phyloP scores from a whole-genome alignment of 768 basidiomycete species.

The Podaxis sp. region DNA sequence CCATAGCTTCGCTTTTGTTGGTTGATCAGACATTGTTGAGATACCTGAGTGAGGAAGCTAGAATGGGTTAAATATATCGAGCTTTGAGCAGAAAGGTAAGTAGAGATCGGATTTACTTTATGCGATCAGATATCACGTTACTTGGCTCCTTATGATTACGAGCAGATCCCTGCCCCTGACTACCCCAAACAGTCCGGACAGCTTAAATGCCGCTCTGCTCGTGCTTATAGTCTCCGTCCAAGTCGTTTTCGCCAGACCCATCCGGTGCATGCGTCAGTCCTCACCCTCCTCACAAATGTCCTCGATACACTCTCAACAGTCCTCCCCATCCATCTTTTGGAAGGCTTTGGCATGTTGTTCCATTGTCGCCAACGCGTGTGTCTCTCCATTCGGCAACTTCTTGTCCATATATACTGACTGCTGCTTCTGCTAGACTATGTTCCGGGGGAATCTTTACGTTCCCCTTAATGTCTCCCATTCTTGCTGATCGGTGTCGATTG shows the following conservation, averaged over 20 bases:
- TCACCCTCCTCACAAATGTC: not conserved
- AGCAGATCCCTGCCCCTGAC: not conserved
- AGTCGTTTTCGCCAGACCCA: not conserved
- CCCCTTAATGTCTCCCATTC: constrained; percentile 66
- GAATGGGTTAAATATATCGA: constrained; percentile 8
- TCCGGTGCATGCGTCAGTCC: not conserved
- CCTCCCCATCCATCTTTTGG: constrained; percentile 14
- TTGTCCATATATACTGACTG: not conserved
- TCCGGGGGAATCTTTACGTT: constrained; percentile 83
- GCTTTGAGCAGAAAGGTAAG: not conserved
- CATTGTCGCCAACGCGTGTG: constrained; percentile 65
- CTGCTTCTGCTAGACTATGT: constrained; percentile 49
- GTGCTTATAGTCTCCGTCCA: not conserved
- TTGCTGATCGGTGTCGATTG: constrained; percentile 60
- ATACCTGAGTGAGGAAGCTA: not conserved
- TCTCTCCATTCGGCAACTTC: constrained; percentile 17
- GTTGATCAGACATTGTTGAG: constrained; percentile 34
- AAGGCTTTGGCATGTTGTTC: constrained; percentile 43
- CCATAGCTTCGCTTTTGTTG: constrained; percentile 75
- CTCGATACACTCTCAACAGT: not conserved
- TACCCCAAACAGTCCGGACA: not conserved
- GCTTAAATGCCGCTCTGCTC: constrained; percentile 3
- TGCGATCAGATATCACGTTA: constrained; percentile 3
- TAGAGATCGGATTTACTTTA: not conserved
- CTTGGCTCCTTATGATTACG: not conserved